Percentiles rank a stretch among this genome's conserved stretches.
Conservation (phyloP, 805 yeast genomes). For the Lipomyces chichibuensis region DNA sequence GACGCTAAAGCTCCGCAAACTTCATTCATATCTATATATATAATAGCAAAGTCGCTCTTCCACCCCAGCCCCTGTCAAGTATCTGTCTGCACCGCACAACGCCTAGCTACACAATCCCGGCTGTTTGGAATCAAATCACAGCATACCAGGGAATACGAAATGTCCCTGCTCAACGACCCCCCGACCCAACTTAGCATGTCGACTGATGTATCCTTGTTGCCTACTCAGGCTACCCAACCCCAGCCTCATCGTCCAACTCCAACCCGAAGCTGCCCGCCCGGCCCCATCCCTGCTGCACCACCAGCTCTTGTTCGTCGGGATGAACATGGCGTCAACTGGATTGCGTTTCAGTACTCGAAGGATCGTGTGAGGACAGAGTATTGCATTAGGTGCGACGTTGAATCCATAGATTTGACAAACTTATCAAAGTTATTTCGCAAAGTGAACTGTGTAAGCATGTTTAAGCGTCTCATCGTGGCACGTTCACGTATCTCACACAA, state of each 20-base stretch:
- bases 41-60: background rate
- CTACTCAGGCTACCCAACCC: background rate
- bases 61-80: conserved; percentile 1
- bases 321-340: conserved; percentile 40
- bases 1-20: background rate
- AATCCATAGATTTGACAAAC: conserved; percentile 35
- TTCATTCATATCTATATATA: background rate
- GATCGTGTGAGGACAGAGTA: conserved; percentile 41
- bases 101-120: background rate
- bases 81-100: background rate
- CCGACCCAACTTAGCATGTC: background rate
- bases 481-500: background rate
- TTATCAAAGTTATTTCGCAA: conserved; percentile 45
- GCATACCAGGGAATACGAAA: background rate
- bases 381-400: conserved; percentile 46
- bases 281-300: conserved; percentile 41
- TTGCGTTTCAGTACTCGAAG: conserved; percentile 44
- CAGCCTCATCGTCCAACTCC: conserved; percentile 1
- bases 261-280: conserved; percentile 32
- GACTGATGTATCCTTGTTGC: background rate
- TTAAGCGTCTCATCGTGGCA: too few relatives aligned
- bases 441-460: conserved; percentile 47
- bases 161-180: background rate
- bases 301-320: conserved; percentile 39
- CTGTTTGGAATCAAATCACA: background rate